Evolutionary conservation across 257 asterid genomes (phyloP).

Genomic region (Anisodus tanguticus): DNA sequence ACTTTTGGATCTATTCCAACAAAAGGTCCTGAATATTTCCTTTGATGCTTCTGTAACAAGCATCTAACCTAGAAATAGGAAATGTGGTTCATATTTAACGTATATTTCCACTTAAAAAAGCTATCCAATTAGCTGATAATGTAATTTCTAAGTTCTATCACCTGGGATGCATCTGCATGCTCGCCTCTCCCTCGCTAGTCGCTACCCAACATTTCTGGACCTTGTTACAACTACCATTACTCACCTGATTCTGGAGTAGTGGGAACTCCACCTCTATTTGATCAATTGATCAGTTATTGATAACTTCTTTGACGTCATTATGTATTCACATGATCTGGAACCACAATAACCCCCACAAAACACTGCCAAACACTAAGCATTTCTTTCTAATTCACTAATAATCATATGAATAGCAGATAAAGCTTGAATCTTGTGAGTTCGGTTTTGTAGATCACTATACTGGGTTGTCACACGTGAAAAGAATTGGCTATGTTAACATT

Average conservation of each 20-base stretch:
- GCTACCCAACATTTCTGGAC: neutral
- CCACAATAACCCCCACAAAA: neutral
- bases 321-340: neutral
- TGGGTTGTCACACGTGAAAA: neutral
- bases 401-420: neutral
- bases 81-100: neutral
- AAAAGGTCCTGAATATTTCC: neutral
- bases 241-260: neutral
- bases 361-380: neutral
- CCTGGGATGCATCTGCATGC: neutral
- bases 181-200: neutral
- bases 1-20: neutral
- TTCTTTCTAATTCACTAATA: neutral
- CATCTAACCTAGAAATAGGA: neutral
- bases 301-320: neutral
- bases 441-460: neutral
- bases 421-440: neutral
- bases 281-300: neutral
- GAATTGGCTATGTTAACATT: too few species aligned
- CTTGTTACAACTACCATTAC: neutral
- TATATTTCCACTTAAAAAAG: neutral
- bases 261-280: neutral
- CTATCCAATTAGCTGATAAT: neutral
- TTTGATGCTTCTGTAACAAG: neutral
- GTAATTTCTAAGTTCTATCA: neutral